Conservation (phyloP, 106 monocot species). For the Dioscorea zingiberensis region DNA sequence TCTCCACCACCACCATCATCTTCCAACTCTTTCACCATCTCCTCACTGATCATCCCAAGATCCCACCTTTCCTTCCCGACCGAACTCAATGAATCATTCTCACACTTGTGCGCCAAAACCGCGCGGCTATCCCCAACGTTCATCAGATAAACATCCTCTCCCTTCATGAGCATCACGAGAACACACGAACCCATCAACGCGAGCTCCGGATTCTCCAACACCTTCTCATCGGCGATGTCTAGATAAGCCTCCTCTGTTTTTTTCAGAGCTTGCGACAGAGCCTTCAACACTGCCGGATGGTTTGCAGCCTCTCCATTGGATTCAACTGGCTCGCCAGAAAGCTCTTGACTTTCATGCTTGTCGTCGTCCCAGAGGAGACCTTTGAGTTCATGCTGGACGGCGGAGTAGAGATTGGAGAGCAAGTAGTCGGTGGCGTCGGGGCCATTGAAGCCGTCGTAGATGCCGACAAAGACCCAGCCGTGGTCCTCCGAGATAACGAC, state of each 20-base stretch:
- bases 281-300: constrained; percentile 22
- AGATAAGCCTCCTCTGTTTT: constrained; percentile 26
- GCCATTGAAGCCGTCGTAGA: constrained; percentile 42
- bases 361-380: constrained; percentile 19
- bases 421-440: constrained; percentile 44
- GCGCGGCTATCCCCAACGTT: constrained; percentile 36
- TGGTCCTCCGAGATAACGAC: constrained; percentile 32
- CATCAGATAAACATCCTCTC: constrained; percentile 42
- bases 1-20: background rate
- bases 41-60: no score
- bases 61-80: no score
- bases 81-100: no score
- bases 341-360: no score
- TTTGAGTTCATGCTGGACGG: constrained; percentile 25
- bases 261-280: constrained; percentile 20
- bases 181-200: constrained; percentile 43
- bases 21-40: no score
- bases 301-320: no score
- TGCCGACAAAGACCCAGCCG: constrained; percentile 34
- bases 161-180: constrained; percentile 32
- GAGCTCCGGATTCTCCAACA: constrained; percentile 30
- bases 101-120: constrained; percentile 13
- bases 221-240: constrained; percentile 18
- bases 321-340: no score
- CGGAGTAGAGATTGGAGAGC: constrained; percentile 30